Percentiles rank a stretch among this genome's conserved stretches.
Conservation (phyloP, 73 alveolate species). For the Paraurostyla sp. region DNA sequence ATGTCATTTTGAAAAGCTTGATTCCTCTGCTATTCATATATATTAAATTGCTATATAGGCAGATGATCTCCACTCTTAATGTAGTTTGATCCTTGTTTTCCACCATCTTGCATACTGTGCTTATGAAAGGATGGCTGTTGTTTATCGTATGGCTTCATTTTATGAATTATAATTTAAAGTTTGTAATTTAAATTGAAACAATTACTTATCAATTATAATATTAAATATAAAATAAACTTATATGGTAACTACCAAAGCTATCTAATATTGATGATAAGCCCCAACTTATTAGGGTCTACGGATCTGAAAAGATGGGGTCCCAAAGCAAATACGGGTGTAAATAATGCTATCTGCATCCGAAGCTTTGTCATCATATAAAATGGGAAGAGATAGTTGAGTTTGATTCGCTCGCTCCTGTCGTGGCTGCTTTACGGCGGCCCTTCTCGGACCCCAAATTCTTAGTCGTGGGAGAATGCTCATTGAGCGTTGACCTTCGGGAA, state of each 20-base stretch:
- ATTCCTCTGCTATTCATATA: too few species aligned
- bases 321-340: conserved; percentile 55
- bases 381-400: conserved; percentile 54
- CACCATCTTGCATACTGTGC: too few species aligned
- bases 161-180: too few species aligned
- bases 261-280: conserved; percentile 55
- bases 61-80: too few species aligned
- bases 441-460: conserved; percentile 42
- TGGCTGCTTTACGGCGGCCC: background rate
- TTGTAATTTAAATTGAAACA: too few species aligned
- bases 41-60: too few species aligned
- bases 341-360: background rate
- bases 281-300: background rate
- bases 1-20: too few species aligned
- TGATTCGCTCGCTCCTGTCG: conserved; percentile 68
- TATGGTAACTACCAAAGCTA: background rate
- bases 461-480: conserved; percentile 59
- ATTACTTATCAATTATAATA: too few species aligned
- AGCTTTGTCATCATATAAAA: conserved; percentile 62
- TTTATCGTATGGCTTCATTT: too few species aligned
- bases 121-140: too few species aligned
- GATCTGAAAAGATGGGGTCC: conserved; percentile 45
- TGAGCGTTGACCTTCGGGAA: conserved; percentile 70
- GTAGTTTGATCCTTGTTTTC: too few species aligned
- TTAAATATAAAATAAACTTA: background rate